Conservation (phyloP, 139 green algal genomes). For the Diplosphaera chodatii region DNA sequence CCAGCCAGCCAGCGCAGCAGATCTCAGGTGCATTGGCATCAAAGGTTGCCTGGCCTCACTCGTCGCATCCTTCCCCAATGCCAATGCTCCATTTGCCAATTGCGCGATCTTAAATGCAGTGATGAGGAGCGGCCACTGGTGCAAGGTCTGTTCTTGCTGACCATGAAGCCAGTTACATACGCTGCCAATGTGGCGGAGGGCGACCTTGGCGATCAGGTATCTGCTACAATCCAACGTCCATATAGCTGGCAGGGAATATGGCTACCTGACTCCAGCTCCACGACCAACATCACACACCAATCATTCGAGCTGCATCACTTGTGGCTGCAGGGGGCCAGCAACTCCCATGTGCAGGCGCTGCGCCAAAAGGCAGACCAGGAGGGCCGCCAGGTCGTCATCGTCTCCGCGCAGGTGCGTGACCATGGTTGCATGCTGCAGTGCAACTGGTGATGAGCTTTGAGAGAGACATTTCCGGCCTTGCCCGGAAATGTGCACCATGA, state of each 20-base stretch:
- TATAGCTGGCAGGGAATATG: no score
- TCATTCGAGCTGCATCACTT: no score
- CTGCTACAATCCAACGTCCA: no score
- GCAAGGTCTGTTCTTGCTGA: conserved; percentile 71
- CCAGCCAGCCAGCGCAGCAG: conserved; percentile 60
- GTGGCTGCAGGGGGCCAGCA: conserved; percentile 48
- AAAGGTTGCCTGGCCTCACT: no score
- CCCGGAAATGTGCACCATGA: no score
- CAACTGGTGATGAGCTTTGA: no score
- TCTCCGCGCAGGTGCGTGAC: conserved; percentile 61
- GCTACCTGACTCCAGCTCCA: no score
- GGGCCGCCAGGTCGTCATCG: conserved; percentile 63
- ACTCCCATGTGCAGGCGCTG: conserved; percentile 67
- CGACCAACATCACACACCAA: no score
- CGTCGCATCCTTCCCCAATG: no score
- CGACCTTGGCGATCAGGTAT: conserved; percentile 66
- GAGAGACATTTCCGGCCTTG: no score
- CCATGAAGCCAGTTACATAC: conserved; percentile 82
- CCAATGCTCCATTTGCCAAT: no score
- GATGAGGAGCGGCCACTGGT: conserved; percentile 29
- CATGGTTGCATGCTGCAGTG: not conserved
- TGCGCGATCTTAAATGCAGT: not conserved
- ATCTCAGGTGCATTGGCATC: conserved; percentile 56
- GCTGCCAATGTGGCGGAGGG: conserved; percentile 89
- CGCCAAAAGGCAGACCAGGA: conserved; percentile 53